phyloP scores from a whole-genome alignment of 2,329 filamentous ascomycete species.

The Cordyceps fumosorosea region DNA sequence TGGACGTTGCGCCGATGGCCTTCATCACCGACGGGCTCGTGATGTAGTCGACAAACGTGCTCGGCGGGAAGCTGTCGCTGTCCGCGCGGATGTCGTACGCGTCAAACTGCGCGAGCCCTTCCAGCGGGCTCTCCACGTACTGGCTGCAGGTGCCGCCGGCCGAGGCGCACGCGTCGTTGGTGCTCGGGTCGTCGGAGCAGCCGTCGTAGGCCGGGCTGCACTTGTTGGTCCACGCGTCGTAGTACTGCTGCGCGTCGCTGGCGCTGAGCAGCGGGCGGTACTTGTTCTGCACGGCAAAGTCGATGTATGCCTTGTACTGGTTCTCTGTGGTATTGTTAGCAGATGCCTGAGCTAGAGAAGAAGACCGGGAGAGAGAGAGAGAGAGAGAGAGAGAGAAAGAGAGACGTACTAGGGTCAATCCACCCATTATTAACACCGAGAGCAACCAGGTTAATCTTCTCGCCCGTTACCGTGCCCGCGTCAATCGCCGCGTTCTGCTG shows the following conservation, averaged over 20 bases:
- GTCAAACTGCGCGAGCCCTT: slow-evolving; percentile 28
- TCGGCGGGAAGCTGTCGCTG: slow-evolving; percentile 32
- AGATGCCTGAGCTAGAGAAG: no score
- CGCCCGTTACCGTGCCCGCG: slow-evolving; percentile 31
- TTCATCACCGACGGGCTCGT: slow-evolving; percentile 27
- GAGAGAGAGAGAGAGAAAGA: no score
- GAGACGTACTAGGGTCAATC: slow-evolving; percentile 32
- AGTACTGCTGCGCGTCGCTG: slow-evolving; percentile 7
- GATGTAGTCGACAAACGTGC: slow-evolving; percentile 36
- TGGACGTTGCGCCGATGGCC: slow-evolving; percentile 36
- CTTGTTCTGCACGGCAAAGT: slow-evolving; percentile 39
- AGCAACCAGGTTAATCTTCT: slow-evolving; percentile 43
- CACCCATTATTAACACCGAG: slow-evolving; percentile 53
- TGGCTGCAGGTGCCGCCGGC: slow-evolving; percentile 23
- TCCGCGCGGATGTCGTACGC: slow-evolving; percentile 40
- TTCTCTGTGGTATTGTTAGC: slow-evolving; percentile 6
- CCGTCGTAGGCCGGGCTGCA: slow-evolving; percentile 19
- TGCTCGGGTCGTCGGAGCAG: slow-evolving; percentile 21
- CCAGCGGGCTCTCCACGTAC: slow-evolving; percentile 18
- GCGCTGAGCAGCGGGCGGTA: slow-evolving; percentile 23
- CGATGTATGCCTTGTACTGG: slow-evolving; percentile 33
- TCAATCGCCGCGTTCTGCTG: slow-evolving; percentile 49
- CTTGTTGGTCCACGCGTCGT: slow-evolving; percentile 17
- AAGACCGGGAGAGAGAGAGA: no score
- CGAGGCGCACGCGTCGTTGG: slow-evolving; percentile 20